Percentiles rank a stretch among this genome's conserved stretches.
These are phyloP conservation scores for Larix sibirica DNA, from an alignment of 83 land plant genomes.

Conservation along the genomic window DNA sequence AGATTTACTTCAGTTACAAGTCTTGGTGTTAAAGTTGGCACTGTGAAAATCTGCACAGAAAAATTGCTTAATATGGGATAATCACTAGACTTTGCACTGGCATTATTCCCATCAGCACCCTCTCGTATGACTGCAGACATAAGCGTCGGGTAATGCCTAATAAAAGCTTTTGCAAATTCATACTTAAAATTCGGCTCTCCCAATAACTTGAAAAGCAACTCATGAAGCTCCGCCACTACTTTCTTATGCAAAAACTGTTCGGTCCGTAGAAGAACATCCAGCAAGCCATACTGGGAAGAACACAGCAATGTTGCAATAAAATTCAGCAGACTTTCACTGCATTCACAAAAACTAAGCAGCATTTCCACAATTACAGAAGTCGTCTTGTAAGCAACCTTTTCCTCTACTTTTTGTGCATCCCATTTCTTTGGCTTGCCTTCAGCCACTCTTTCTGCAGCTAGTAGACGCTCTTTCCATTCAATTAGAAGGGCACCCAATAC, in stretches of 20 bases:
- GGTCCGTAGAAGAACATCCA: conserved; percentile 66
- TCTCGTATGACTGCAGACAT: conserved; percentile 52
- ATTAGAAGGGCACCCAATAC: conserved; percentile 63
- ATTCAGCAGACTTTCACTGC: conserved; percentile 79
- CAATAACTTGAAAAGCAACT: conserved; percentile 81
- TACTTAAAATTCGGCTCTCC: conserved; percentile 91
- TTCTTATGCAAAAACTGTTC: conserved; percentile 64
- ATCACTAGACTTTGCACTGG: conserved; percentile 21
- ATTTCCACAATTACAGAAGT: conserved; percentile 62
- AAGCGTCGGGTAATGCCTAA: conserved; percentile 58
- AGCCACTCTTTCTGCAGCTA: conserved; percentile 28
- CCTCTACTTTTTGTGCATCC: conserved; percentile 20
- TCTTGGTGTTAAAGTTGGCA: conserved; percentile 78
- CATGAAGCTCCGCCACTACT: conserved; percentile 65
- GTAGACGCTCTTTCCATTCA: conserved; percentile 63
- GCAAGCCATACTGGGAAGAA: conserved; percentile 34
- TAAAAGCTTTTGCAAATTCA: conserved; percentile 76
- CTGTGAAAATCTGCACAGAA: conserved; percentile 96
- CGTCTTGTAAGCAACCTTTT: conserved; percentile 50
- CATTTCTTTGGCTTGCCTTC: conserved; percentile 30
- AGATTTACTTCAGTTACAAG: conserved; percentile 82
- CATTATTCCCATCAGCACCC: conserved; percentile 22
- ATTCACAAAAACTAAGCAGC: conserved; percentile 75
- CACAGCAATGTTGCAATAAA: conserved; percentile 59
- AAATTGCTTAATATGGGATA: conserved; percentile 67